Evolutionary conservation across 73 alveolate genomes (phyloP).

Genomic region (Breviolum minutum): DNA sequence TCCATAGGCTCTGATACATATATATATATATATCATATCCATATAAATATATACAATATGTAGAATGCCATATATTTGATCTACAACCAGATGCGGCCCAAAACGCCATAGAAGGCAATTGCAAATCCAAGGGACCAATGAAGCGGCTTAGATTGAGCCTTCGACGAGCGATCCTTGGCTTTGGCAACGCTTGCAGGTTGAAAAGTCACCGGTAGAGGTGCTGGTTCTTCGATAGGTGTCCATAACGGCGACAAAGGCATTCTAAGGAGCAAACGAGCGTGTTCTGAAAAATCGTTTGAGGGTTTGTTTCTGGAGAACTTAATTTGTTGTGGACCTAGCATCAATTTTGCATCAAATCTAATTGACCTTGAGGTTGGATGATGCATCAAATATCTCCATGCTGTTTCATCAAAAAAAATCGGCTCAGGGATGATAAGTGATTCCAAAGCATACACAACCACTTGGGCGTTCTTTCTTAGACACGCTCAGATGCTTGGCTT

Average conservation of each 20-base stretch:
- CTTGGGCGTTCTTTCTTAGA: too few relatives aligned
- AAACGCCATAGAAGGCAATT: neutral
- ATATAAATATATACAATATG: too few relatives aligned
- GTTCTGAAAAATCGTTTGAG: neutral
- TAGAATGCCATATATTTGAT: too few relatives aligned
- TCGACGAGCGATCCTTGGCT: neutral
- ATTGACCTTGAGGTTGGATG: neutral
- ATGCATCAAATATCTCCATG: too few relatives aligned
- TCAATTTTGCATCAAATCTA: neutral
- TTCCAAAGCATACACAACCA: too few relatives aligned
- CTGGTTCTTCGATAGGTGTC: slow-evolving; percentile 17
- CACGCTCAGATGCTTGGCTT: too few relatives aligned
- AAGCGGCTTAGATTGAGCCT: neutral
- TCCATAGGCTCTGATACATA: too few relatives aligned
- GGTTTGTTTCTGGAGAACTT: neutral
- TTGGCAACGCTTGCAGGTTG: neutral
- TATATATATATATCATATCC: too few relatives aligned
- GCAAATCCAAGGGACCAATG: neutral
- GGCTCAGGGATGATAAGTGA: too few relatives aligned
- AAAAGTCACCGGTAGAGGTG: neutral
- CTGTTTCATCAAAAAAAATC: too few relatives aligned
- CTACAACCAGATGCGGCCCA: neutral
- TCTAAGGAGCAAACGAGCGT: neutral
- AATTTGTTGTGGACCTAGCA: neutral
- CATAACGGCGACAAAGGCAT: slow-evolving; percentile 37